Conservation (phyloP, 805 yeast species). For the Phaffomyces opuntiae region DNA sequence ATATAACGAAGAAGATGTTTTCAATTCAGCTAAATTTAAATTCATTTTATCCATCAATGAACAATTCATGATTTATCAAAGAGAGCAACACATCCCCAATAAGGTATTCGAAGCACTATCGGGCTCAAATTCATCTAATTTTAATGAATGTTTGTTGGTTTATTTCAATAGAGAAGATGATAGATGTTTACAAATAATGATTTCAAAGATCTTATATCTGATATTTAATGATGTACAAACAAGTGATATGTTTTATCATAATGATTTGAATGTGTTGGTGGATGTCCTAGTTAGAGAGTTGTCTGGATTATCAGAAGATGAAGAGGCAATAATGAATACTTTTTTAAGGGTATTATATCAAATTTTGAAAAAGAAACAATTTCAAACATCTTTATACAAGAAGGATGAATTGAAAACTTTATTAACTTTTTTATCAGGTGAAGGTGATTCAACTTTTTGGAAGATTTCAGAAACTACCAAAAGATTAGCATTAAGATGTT, state of each 20-base stretch:
- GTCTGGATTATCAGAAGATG: conserved; percentile 55
- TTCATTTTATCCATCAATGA: conserved; percentile 73
- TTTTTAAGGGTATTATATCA: conserved; percentile 73
- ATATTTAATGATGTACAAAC: conserved; percentile 59
- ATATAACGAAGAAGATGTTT: conserved; percentile 45
- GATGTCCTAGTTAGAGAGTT: conserved; percentile 81
- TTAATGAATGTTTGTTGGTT: conserved; percentile 64
- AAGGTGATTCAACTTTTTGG: conserved; percentile 27
- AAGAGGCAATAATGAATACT: conserved; percentile 55
- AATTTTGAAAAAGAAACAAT: conserved; percentile 57
- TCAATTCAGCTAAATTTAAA: conserved; percentile 62
- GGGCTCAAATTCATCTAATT: conserved; percentile 32
- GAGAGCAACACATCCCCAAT: conserved; percentile 27
- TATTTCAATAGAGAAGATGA: conserved; percentile 75
- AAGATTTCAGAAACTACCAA: conserved; percentile 32
- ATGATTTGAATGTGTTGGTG: conserved; percentile 76
- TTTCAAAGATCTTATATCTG: conserved; percentile 69
- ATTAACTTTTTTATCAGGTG: conserved; percentile 38
- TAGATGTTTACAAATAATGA: conserved; percentile 64
- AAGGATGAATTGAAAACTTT: conserved; percentile 43
- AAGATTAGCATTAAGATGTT: conserved; percentile 30
- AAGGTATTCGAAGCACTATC: conserved; percentile 49
- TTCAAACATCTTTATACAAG: conserved; percentile 52
- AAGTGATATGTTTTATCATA: conserved; percentile 64
- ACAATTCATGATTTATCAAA: conserved; percentile 68